These are phyloP conservation scores for Colletotrichum horii DNA, from an alignment of 2,329 filamentous ascomycete genomes.

Conservation along the genomic window DNA sequence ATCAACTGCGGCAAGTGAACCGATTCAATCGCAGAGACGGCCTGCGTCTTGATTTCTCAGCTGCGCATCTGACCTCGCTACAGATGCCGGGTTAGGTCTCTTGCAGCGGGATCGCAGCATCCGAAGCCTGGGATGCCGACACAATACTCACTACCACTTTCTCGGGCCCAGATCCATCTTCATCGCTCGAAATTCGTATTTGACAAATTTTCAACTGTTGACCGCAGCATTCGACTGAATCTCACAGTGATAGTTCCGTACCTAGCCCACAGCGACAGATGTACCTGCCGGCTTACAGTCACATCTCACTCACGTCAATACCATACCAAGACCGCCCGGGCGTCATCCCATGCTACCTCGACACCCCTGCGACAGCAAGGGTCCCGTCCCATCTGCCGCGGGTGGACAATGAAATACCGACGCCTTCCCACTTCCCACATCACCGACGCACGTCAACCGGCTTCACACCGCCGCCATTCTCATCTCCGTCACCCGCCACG, in stretches of 20 bases:
- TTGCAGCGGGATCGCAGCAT: neutral
- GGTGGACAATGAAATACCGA: neutral
- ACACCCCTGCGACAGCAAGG: neutral
- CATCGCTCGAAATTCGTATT: neutral
- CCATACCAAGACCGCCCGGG: neutral
- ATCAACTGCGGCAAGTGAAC: neutral
- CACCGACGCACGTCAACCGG: neutral
- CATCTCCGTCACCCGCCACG: accelerated
- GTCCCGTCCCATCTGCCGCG: neutral
- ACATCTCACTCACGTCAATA: neutral
- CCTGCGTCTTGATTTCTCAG: neutral
- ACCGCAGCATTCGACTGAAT: neutral
- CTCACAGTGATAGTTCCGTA: neutral
- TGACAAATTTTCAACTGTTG: neutral
- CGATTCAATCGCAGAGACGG: neutral
- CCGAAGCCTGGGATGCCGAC: neutral
- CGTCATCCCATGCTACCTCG: neutral
- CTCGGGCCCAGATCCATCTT: neutral
- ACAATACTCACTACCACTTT: neutral
- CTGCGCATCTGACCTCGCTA: neutral
- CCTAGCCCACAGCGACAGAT: neutral
- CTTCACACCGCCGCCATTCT: neutral
- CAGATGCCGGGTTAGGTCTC: neutral
- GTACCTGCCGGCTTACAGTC: accelerated
- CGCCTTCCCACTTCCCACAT: neutral